Evolutionary conservation across 2,329 filamentous ascomycete genomes (phyloP).

Genomic region (Hirsutella thompsonii): DNA sequence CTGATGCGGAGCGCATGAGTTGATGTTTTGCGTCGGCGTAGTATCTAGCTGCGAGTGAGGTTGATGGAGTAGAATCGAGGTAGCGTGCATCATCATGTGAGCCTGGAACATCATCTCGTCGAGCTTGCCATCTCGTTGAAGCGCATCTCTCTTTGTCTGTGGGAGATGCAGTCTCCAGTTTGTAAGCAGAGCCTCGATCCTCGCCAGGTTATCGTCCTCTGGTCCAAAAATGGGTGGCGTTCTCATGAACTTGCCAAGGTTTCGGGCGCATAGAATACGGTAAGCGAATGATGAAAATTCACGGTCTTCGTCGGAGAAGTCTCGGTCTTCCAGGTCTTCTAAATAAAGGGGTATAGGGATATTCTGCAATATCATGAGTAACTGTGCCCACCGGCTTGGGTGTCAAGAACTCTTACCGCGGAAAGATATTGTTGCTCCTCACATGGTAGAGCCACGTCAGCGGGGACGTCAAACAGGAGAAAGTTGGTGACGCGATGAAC

Average conservation of each 20-base stretch:
- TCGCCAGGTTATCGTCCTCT: slow-evolving; percentile 37
- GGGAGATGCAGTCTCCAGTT: slow-evolving; percentile 78
- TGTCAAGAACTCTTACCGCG: slow-evolving; percentile 32
- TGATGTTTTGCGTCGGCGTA: slow-evolving; percentile 43
- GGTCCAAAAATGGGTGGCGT: slow-evolving; percentile 37
- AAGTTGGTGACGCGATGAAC: slow-evolving; percentile 63
- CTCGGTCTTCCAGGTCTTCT: slow-evolving; percentile 60
- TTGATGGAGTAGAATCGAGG: slow-evolving; percentile 65
- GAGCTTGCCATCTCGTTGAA: slow-evolving; percentile 56
- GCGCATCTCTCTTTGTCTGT: slow-evolving; percentile 52
- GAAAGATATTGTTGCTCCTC: slow-evolving; percentile 62
- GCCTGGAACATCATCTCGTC: slow-evolving; percentile 92
- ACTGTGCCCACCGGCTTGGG: neutral
- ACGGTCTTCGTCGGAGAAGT: slow-evolving; percentile 59
- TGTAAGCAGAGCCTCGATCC: slow-evolving; percentile 39
- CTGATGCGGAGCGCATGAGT: slow-evolving; percentile 52
- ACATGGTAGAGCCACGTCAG: slow-evolving; percentile 65
- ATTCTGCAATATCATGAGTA: slow-evolving; percentile 23
- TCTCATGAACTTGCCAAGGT: slow-evolving; percentile 63
- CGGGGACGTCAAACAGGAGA: slow-evolving; percentile 50
- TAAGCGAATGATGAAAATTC: slow-evolving; percentile 78
- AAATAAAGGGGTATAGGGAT: slow-evolving; percentile 50
- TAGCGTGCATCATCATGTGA: slow-evolving; percentile 60
- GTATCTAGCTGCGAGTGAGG: slow-evolving; percentile 64
- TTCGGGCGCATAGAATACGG: slow-evolving; percentile 67